These are phyloP conservation scores for Quercus rubra DNA, from an alignment of 306 rosid species.

Conservation along the genomic window DNA sequence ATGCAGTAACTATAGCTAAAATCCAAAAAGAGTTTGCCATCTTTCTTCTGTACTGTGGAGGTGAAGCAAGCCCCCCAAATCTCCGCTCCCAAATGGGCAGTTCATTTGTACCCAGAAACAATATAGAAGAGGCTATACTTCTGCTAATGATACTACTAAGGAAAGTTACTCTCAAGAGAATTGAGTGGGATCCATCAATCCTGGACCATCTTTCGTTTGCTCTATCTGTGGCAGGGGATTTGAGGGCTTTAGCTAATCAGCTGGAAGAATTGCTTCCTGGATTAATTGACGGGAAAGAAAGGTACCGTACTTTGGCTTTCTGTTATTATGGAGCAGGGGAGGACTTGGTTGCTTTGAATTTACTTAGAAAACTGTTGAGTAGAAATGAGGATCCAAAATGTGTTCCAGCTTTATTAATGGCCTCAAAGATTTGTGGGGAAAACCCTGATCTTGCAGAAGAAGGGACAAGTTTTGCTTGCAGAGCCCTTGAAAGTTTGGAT, in stretches of 20 bases:
- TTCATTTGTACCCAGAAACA: conserved; percentile 80
- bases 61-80: conserved; percentile 78
- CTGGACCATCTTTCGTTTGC: conserved; percentile 93
- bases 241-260: conserved; percentile 67
- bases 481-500: conserved; percentile 51
- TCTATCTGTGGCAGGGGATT: conserved; percentile 72
- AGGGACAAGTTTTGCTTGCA: conserved; percentile 51
- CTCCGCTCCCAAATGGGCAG: conserved; percentile 75
- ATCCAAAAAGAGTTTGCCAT: conserved; percentile 80
- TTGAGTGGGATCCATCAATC: conserved; percentile 93
- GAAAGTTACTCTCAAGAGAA: conserved; percentile 51
- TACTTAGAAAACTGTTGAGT: conserved; percentile 62
- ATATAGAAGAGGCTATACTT: conserved; percentile 93
- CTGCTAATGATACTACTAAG: conserved; percentile 77
- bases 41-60: conserved; percentile 79
- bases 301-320: conserved; percentile 58
- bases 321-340: conserved; percentile 80
- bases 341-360: conserved; percentile 64
- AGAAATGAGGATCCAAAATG: conserved; percentile 57
- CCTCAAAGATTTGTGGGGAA: conserved; percentile 84
- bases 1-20: conserved; percentile 49
- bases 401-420: conserved; percentile 65
- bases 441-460: conserved; percentile 52
- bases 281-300: conserved; percentile 48
- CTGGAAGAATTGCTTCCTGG: conserved; percentile 79